These are phyloP conservation scores for Termitomyces bulborhizus DNA, from an alignment of 768 basidiomycete species.

Conservation along the genomic window DNA sequence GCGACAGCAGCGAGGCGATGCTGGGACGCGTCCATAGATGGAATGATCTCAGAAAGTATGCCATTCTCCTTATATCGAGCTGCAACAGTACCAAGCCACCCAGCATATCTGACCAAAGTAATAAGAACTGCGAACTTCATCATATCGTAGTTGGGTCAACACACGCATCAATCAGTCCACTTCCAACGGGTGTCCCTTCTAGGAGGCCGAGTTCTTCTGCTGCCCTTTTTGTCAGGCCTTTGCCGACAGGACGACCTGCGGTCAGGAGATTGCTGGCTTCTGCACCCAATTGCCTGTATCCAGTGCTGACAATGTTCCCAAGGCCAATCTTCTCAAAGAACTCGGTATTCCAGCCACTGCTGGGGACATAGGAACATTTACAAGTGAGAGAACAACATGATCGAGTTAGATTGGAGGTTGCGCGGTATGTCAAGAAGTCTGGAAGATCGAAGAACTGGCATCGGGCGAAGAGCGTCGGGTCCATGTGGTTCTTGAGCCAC, in stretches of 20 bases:
- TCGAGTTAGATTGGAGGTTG: constrained; percentile 67
- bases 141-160: constrained; percentile 18
- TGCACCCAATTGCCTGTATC: constrained; percentile 73
- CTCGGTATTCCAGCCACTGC: constrained; percentile 79
- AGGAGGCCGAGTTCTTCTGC: constrained; percentile 81
- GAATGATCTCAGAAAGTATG: constrained; percentile 41
- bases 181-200: constrained; percentile 88
- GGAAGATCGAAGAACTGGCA: constrained; percentile 90
- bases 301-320: constrained; percentile 55
- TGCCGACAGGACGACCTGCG: constrained; percentile 82
- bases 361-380: constrained; percentile 91
- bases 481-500: constrained; percentile 93
- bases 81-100: constrained; percentile 95
- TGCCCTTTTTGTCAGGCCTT: constrained; percentile 70
- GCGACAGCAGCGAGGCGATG: constrained; percentile 89
- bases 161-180: constrained; percentile 92
- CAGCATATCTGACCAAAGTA: constrained; percentile 61
- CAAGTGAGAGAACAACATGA: constrained; percentile 94
- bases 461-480: constrained; percentile 54
- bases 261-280: constrained; percentile 60
- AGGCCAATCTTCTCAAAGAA: constrained; percentile 89
- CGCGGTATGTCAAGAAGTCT: constrained; percentile 93
- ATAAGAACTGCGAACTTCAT: background rate
- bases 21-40: constrained; percentile 67
- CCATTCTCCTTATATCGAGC: constrained; percentile 59